Base-by-base conservation (phyloP, 768 basidiomycete species). In the Thelephora ganbajun region DNA sequence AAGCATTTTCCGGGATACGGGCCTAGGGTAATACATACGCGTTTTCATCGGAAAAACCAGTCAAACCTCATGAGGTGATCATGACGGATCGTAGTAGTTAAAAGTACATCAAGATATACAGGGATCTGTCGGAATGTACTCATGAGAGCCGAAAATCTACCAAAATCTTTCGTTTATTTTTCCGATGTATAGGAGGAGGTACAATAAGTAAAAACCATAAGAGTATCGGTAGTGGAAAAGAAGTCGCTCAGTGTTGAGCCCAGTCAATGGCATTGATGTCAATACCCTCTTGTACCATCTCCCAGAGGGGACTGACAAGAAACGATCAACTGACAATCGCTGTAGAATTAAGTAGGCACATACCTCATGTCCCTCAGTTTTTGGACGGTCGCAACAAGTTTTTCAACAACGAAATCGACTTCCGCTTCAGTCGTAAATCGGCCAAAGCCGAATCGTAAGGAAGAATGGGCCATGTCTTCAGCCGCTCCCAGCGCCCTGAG, bases 241-340 rank as follows among this genome's bases (percentile, higher is more conserved):
- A 30, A 30, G 9, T 9, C 4, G 33, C 35, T 67, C 63, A 74
- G 54, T 73, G 71, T 61, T 77, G 87, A 42, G 87, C 84, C 93
- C 93, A 97, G 66, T 97, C 77, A 61, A 98, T 99, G 14, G 84
- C 73, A 60, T 80, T 91, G 56, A 98, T 77, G 63, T 99, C 96
- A 50, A 98, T 93, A 37, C 94, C 94, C 61, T 98, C 96, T 66
- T 96, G 91, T 13, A 98, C 93, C 93, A 99, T 97, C 68, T 99
- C 96, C 94, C 94, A 99, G 47, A 99, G 66, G 33, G 96, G 96
- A 59, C 90, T 89, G 45, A 22, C 9, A 18, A 26, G 18, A 44
- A 3, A 45, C 4, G 39, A 19, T 35, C 26, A 53, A 43, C 26
- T 43, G 35, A 44, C 20, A 26, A 20, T 45, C 44, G 46, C 44